Percentiles rank a stretch among this genome's conserved stretches.
Evolutionary conservation across 2,329 filamentous ascomycete species (phyloP).

Genomic region (Annulohypoxylon truncatum): DNA sequence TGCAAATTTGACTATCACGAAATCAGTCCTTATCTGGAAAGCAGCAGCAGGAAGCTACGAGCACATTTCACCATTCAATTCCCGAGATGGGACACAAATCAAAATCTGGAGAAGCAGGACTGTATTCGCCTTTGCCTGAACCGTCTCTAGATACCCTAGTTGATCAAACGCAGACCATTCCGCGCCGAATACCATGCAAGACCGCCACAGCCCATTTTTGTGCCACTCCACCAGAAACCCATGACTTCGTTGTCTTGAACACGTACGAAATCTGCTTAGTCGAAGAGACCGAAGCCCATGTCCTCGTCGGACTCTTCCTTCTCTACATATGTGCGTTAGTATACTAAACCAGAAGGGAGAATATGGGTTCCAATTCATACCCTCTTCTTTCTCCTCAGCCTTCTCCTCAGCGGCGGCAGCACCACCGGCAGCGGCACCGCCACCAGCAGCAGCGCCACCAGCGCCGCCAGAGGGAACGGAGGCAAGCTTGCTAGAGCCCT

Average conservation of each 20-base stretch:
- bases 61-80: constrained; percentile 5
- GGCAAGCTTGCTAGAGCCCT: constrained; percentile 93
- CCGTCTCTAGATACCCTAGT: constrained; percentile 42
- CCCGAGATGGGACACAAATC: background rate
- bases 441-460: constrained; percentile 76
- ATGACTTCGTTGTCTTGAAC: constrained; percentile 43
- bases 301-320: constrained; percentile 80
- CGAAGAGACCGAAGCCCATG: constrained; percentile 82
- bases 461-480: constrained; percentile 94
- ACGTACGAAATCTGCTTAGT: constrained; percentile 63
- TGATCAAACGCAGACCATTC: constrained; percentile 47
- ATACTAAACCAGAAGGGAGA: background rate
- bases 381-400: constrained; percentile 77
- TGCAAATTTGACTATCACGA: background rate
- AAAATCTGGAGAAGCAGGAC: constrained; percentile 42
- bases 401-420: constrained; percentile 73
- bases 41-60: background rate
- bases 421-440: constrained; percentile 71
- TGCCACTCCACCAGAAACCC: constrained; percentile 44
- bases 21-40: background rate
- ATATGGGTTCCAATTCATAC: constrained; percentile 69
- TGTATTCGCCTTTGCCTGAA: constrained; percentile 42
- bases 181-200: constrained; percentile 47
- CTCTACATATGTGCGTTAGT: constrained; percentile 53
- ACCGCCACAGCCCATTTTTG: constrained; percentile 46